phyloP scores from a whole-genome alignment of 495 filamentous ascomycete genomes.

The Evernia prunastri region DNA sequence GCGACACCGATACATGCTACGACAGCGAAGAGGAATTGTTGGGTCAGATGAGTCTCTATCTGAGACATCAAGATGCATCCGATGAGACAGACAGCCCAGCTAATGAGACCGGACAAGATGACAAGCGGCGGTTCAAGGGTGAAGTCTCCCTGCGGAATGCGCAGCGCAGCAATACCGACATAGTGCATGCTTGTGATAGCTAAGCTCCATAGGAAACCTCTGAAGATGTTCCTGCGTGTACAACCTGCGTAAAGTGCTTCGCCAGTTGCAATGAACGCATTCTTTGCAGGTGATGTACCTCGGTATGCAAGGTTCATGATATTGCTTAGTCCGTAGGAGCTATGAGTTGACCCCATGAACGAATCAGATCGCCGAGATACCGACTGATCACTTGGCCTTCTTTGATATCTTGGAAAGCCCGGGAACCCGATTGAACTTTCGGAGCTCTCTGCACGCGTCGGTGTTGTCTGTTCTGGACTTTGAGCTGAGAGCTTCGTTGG shows the following conservation, averaged over 20 bases:
- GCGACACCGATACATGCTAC: conserved; percentile 26
- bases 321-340: conserved; percentile 21
- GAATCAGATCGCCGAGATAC: conserved; percentile 25
- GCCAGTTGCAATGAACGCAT: conserved; percentile 27
- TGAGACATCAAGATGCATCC: conserved; percentile 28
- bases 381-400: conserved; percentile 15
- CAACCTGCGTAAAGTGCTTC: conserved; percentile 27
- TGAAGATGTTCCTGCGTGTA: conserved; percentile 23
- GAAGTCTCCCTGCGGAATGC: conserved; percentile 23
- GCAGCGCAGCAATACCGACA: conserved; percentile 27
- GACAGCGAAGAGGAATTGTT: conserved; percentile 27
- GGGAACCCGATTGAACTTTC: background rate
- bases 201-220: conserved; percentile 28
- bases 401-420: background rate
- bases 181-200: conserved; percentile 30
- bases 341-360: conserved; percentile 20
- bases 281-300: conserved; percentile 24
- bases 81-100: conserved; percentile 27
- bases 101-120: conserved; percentile 26
- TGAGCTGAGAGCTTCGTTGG: background rate
- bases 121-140: conserved; percentile 22
- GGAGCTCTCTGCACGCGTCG: background rate
- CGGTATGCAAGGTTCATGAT: conserved; percentile 27
- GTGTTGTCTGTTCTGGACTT: background rate
- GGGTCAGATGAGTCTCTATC: conserved; percentile 25